Conservation (phyloP, 331 rosid genomes). For the Spiraea crenata region DNA sequence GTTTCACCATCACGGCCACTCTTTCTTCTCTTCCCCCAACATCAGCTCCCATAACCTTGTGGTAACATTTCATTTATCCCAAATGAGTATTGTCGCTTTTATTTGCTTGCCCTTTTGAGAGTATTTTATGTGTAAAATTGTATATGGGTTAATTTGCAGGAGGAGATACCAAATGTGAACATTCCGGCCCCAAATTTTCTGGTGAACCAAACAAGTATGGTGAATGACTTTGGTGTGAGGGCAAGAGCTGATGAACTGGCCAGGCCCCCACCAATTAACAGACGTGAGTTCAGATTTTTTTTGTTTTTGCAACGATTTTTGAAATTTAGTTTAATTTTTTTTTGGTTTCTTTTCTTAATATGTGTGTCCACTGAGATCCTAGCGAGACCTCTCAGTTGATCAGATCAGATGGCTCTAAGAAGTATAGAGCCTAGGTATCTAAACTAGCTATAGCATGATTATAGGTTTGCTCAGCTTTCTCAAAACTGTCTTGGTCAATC, state of each 20-base stretch:
- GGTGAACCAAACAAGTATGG: conserved; percentile 49
- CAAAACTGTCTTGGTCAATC: conserved; percentile 15
- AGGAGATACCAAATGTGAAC: conserved; percentile 55
- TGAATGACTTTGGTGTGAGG: conserved; percentile 50
- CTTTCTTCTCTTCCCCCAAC: conserved; percentile 68
- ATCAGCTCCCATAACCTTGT: conserved; percentile 53
- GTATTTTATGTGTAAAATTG: not conserved
- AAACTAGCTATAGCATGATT: too few species aligned
- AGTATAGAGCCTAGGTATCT: too few species aligned
- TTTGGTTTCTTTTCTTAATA: not conserved
- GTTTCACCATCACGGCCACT: conserved; percentile 73
- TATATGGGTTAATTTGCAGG: conserved; percentile 34
- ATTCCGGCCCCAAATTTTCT: conserved; percentile 50
- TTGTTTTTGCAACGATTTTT: too few species aligned
- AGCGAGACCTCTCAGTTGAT: not conserved
- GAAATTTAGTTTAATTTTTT: too few species aligned
- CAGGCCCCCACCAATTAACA: conserved; percentile 64
- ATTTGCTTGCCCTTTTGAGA: not conserved
- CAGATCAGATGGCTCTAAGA: not conserved
- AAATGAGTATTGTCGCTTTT: not conserved
- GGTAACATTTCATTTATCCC: conserved; percentile 30
- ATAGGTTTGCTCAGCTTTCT: not conserved
- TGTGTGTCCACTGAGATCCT: not conserved
- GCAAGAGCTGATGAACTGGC: conserved; percentile 64
- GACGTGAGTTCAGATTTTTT: conserved; percentile 51